These are phyloP conservation scores for Lasiodiplodia citricola DNA, from an alignment of 2,329 filamentous ascomycete species.

Conservation along the genomic window DNA sequence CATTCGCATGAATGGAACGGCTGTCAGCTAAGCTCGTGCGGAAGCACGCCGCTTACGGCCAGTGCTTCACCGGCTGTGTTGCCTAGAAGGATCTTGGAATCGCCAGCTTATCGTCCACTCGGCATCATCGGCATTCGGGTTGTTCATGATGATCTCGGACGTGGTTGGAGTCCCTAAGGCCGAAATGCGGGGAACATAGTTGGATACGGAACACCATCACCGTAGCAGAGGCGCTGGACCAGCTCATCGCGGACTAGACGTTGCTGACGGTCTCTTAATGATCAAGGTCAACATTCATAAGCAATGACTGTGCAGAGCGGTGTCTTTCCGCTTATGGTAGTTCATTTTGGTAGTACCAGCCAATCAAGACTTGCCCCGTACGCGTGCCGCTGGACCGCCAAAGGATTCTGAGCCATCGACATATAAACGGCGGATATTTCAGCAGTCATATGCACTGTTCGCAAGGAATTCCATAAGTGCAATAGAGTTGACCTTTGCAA, in stretches of 20 bases:
- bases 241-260: neutral
- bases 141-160: conserved; percentile 10
- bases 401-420: neutral
- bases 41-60: neutral
- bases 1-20: conserved; percentile 1
- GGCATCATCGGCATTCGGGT: neutral
- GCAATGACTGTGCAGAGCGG: neutral
- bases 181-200: conserved; percentile 18
- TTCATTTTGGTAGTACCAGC: neutral
- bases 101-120: neutral
- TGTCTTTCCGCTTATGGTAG: conserved; percentile 6
- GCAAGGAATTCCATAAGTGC: neutral
- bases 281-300: neutral
- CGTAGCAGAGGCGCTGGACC: neutral
- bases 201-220: neutral
- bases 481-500: neutral
- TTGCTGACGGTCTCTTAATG: neutral
- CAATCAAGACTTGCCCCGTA: conserved; percentile 3
- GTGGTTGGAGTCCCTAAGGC: conserved; percentile 8
- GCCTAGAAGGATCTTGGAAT: neutral
- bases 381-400: neutral
- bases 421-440: neutral
- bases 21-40: neutral
- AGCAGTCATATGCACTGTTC: neutral
- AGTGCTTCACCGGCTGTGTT: neutral